Evolutionary conservation across 768 basidiomycete genomes (phyloP), one percentile per base, ranked within the genome.

Genomic region (Russula olivacea): DNA sequence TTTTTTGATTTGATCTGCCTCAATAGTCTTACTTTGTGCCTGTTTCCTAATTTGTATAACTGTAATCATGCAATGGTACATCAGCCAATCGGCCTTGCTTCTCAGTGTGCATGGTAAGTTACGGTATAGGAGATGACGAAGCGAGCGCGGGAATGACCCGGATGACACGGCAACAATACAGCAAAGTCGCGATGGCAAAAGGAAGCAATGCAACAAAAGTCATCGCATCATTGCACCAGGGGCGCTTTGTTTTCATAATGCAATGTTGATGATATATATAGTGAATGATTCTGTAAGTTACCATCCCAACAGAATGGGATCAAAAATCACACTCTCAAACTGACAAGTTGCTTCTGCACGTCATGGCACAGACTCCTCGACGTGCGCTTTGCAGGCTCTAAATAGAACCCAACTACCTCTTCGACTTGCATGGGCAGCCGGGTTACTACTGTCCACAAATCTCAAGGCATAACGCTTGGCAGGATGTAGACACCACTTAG

Each of bases 21-120:
- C 40, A 47, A 40, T 64, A 65, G 48, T 32, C 43, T n/a, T 65
- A 65, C 56, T 58, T 60, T 52, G 54, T 53, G 54, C 14, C 19
- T 57, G 52, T 56, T 25, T 63, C 64, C 54, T 64, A 64, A 64
- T 64, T 51, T 64, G 63, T 64, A 64, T 64, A 60, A 59, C 32
- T 64, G 63, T 64, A 64, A 60, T 49, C 41, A 40, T 36, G 50
- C 58, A 60, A 60, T 21, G 47, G 49, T 59, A 60, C 60, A 49
- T 55, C 62, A 49, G 45, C 58, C 62, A 59, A 59, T 54, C 52
- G 45, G 45, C 55, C 32, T 15, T 56, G 30, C 43, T 23, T 54
- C 32, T 52, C 3, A 12, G n/a, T 36, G 12, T 36, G 12, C 36
- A 34, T 12, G 30, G 32, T 34, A 34, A 34, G 10, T 34, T 34